Evolutionary conservation across 2,329 filamentous ascomycete species (phyloP).

Genomic region (Fusarium newnesense): DNA sequence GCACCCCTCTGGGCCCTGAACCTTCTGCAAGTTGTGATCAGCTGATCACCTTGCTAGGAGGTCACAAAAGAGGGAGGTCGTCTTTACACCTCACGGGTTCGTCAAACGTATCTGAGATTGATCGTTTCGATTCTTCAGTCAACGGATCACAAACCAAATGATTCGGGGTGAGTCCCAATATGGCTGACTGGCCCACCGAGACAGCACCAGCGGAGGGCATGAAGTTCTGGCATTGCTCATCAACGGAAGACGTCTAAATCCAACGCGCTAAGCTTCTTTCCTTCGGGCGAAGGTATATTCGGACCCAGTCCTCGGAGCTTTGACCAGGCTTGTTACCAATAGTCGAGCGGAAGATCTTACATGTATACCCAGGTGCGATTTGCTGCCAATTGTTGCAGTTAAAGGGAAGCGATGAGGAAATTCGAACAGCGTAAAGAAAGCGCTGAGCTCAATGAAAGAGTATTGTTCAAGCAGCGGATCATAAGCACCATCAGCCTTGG

Average conservation of each 20-base stretch:
- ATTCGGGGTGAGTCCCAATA: neutral
- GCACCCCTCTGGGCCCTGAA: constrained; percentile 13
- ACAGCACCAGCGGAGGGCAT: neutral
- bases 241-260: neutral
- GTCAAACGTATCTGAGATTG: neutral
- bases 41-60: neutral
- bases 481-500: constrained; percentile 25
- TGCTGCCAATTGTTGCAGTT: constrained; percentile 5
- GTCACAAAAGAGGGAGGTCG: constrained; percentile 9
- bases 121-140: neutral
- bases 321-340: neutral
- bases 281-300: neutral
- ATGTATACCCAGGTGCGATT: constrained; percentile 23
- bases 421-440: constrained; percentile 27
- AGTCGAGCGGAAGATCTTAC: constrained; percentile 1
- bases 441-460: constrained; percentile 31
- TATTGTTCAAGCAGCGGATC: constrained; percentile 43
- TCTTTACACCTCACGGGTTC: constrained; percentile 7
- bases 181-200: neutral
- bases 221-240: neutral
- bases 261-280: neutral
- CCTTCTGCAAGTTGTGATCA: neutral
- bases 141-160: neutral
- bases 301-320: neutral
- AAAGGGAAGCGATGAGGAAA: constrained; percentile 15